Conservation (phyloP, 805 yeast species). For the Teunomyces cretensis region DNA sequence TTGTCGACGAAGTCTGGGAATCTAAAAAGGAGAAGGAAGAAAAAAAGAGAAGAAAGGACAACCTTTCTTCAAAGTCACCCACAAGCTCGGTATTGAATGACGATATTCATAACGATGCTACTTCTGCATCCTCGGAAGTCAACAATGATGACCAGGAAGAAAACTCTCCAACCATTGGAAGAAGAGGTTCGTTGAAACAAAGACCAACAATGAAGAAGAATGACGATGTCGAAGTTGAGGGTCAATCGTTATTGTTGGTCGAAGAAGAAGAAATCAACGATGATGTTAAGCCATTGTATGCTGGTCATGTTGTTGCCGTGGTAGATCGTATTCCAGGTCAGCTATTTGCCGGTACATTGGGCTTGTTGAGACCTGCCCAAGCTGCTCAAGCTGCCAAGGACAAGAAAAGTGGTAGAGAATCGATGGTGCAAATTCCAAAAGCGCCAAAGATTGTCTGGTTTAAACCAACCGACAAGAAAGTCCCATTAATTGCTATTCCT, state of each 20-base stretch:
- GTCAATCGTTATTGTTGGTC: constrained; percentile 84
- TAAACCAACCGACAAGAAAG: constrained; percentile 97
- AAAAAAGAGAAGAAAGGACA: constrained; percentile 85
- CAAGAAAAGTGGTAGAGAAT: constrained; percentile 46
- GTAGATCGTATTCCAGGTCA: constrained; percentile 98
- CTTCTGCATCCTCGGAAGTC: constrained; percentile 46
- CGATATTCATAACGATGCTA: constrained; percentile 80
- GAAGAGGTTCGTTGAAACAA: constrained; percentile 90
- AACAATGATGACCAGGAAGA: constrained; percentile 32
- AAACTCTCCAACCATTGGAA: constrained; percentile 38
- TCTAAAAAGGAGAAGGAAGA: constrained; percentile 96
- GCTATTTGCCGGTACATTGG: constrained; percentile 90
- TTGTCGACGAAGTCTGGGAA: constrained; percentile 97
- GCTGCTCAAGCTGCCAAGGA: constrained; percentile 80
- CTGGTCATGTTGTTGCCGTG: constrained; percentile 98
- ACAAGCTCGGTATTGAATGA: constrained; percentile 46
- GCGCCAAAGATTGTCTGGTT: constrained; percentile 98
- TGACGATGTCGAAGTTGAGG: constrained; percentile 98
- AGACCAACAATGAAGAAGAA: constrained; percentile 96
- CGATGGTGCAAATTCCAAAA: constrained; percentile 43
- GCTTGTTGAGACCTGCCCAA: constrained; percentile 91
- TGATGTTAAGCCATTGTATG: constrained; percentile 88
- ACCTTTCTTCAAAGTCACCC: constrained; percentile 35
- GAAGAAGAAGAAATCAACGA: constrained; percentile 96
- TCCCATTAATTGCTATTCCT: constrained; percentile 96